These are phyloP conservation scores for Sarcomyxa edulis DNA, from an alignment of 768 basidiomycete species.

Conservation along the genomic window DNA sequence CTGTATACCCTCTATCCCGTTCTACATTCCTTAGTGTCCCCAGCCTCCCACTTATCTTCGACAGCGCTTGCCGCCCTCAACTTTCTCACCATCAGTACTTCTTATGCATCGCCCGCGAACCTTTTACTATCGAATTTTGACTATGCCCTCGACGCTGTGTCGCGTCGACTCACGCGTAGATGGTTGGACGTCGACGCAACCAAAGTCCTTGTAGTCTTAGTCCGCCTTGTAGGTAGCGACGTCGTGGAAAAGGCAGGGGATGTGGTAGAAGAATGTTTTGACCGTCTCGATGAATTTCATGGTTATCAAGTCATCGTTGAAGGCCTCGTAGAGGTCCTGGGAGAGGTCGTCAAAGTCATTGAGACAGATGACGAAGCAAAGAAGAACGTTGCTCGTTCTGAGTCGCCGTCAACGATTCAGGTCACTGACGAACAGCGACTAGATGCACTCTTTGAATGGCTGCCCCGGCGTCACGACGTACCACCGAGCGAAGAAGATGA, in stretches of 20 bases:
- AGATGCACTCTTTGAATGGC: slow-evolving; percentile 62
- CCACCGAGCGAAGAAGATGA: slow-evolving; percentile 27
- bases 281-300: slow-evolving; percentile 92
- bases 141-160: slow-evolving; percentile 89
- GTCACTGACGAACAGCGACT: slow-evolving; percentile 29
- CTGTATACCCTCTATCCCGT: slow-evolving; percentile 81
- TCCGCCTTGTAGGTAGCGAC: slow-evolving; percentile 81
- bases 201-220: slow-evolving; percentile 78
- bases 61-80: slow-evolving; percentile 74
- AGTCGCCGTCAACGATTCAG: slow-evolving; percentile 16
- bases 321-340: slow-evolving; percentile 81
- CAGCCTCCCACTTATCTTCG: slow-evolving; percentile 57
- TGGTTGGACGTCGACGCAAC: slow-evolving; percentile 88
- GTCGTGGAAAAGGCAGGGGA: slow-evolving; percentile 89
- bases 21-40: slow-evolving; percentile 80
- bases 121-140: slow-evolving; percentile 93
- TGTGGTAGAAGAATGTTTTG: slow-evolving; percentile 96
- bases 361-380: slow-evolving; percentile 41
- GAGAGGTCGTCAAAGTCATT: slow-evolving; percentile 79
- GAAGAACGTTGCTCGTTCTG: slow-evolving; percentile 10
- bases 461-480: slow-evolving; percentile 39
- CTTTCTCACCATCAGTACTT: slow-evolving; percentile 66
- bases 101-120: slow-evolving; percentile 86
- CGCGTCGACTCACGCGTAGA: slow-evolving; percentile 72
- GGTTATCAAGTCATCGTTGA: slow-evolving; percentile 86